Base-by-base conservation (phyloP, 257 asterid genomes). In the Solanum pinnatisectum region DNA sequence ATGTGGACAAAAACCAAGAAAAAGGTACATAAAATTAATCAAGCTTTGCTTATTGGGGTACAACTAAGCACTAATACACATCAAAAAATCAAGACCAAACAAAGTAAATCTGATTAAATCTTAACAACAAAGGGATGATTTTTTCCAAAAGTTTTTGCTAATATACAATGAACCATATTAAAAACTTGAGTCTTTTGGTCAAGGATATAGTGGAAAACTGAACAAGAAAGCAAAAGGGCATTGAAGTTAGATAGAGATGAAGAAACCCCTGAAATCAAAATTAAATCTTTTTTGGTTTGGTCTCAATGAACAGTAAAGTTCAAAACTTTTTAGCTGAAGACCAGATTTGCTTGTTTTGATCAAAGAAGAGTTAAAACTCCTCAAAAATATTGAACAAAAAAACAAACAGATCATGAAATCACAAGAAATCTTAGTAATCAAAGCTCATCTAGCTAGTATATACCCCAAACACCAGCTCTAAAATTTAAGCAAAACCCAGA, bases 1-100 rank as follows among this genome's bases (percentile, higher is more conserved):
- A 96, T 96, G 99, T 96, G 96, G 92, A 88, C 32, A 86, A 88
- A 88, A 88, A 84, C 86, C 60, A 37, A 88, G 86, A 91, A 89
- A 84, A 88, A 93, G 90, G 90, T 89, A 71, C 86, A 90, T 33
- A 49, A 85, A 88, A 68, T 91, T 91, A 83, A 78, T 73, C 78
- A 91, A 87, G 79, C 88, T 91, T 92, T 83, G 85, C 70, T 88
- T 88, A 87, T 87, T 90, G 94, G 95, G 84, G 89, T 90, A 92
- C 92, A 91, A 91, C 92, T 85, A 86, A 90, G 90, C 91, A 89
- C 89, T 91, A 88, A 35, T 72, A 16, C 89, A 63, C 76, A 18
- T 79, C 81, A 30, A 37, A 86, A 87, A 87, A 91, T 76, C 84
- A 88, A 94, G 87, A 86, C 88, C 87, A 83, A 81, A 89, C 90